Base-by-base conservation (phyloP, 179 eudicot species). In the Spinacia oleracea region DNA sequence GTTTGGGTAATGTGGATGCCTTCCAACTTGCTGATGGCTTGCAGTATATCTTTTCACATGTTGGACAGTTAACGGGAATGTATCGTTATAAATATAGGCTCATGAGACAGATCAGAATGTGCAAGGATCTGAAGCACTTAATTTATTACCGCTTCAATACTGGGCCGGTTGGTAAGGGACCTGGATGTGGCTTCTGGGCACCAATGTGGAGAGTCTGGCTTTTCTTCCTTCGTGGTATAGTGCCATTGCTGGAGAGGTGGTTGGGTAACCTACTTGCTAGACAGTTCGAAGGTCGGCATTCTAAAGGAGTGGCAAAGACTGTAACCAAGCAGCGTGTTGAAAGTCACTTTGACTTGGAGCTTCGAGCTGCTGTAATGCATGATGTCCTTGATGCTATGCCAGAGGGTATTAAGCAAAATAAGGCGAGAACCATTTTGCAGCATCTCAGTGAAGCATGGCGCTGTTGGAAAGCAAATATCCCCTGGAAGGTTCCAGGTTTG, bases 141-240 rank as follows among this genome's bases (percentile, higher is more conserved):
- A 96, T 96, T 66, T 96, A 96, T 79, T 96, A 96, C 79, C 97
- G 99, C 48, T 96, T 96, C 78, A 96, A 96, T 84, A 96, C 99
- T 69, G 99, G 99, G 66, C 99, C 99, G 1, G 99, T 96, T 81
- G 99, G 99, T 58, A 96, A 96, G 85, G 99, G 99, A 68, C 99
- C 99, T 88, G 99, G 99, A 53, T 96, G 99, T 92, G 99, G 99
- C 27, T 87, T 96, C 73, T 96, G 99, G 99, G 99, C 99, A 15
- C 98, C 99, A 18, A 96, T 96, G 99, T 96, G 99, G 99, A 91
- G 99, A 88, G 99, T 96, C 5, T 96, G 99, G 99, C 88, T 96
- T 86, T 96, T 96, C 87, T 96, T 96, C 80, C 98, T 96, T 70
- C 97, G 99, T 81, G 99, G 99, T 50, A 96, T 96, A 74, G 99